phyloP scores from a whole-genome alignment of 2,329 filamentous ascomycete species.

The Pseudofabraea citricarpa region DNA sequence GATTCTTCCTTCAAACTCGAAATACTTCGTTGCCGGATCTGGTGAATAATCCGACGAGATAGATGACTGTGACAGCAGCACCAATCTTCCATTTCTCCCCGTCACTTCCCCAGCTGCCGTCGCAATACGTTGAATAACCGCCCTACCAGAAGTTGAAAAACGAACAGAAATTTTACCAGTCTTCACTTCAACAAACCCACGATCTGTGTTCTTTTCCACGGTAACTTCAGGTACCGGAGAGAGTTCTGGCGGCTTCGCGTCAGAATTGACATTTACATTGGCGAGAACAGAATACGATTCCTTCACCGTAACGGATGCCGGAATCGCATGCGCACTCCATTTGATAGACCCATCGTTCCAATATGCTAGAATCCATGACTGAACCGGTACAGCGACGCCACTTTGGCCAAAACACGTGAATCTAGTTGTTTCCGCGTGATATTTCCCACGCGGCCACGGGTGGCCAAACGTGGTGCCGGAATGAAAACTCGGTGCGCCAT shows the following conservation, averaged over 20 bases:
- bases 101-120: conserved; percentile 11
- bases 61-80: conserved; percentile 47
- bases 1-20: conserved; percentile 44
- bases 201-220: neutral
- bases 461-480: conserved; percentile 17
- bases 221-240: neutral
- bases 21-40: conserved; percentile 33
- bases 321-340: conserved; percentile 55
- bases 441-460: conserved; percentile 14
- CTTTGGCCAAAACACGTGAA: conserved; percentile 9
- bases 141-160: conserved; percentile 13
- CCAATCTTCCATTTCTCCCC: conserved; percentile 37
- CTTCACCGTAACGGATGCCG: conserved; percentile 33
- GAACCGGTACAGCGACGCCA: conserved; percentile 23
- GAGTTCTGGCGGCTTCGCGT: neutral
- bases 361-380: conserved; percentile 54
- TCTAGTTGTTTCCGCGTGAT: conserved; percentile 9
- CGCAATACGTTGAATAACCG: conserved; percentile 12
- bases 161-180: conserved; percentile 12
- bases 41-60: conserved; percentile 33
- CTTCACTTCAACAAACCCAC: conserved; percentile 7
- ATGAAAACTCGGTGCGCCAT: conserved; percentile 10
- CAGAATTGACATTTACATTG: neutral
- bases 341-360: conserved; percentile 58
- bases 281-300: conserved; percentile 38